Evolutionary conservation across 2,329 filamentous ascomycete genomes (phyloP), one percentile per base, ranked within the genome.

Genomic region (Orbilia quercus): DNA sequence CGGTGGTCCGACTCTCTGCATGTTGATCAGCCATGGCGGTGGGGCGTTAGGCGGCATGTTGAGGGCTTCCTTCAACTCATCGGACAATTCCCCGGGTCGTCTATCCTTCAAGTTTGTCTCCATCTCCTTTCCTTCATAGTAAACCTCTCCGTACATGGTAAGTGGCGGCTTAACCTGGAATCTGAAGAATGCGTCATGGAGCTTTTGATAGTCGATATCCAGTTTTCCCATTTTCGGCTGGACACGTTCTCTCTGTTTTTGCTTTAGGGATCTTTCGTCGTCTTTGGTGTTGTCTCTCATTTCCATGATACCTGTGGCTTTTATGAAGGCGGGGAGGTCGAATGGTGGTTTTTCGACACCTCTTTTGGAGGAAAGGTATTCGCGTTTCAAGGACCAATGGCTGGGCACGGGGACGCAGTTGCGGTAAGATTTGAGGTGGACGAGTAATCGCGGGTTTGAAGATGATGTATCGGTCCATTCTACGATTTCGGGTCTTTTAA

Each of bases 231-330:
- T 95, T 82, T 98, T 98, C 25, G 92, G 92, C 75, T 92, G 89
- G 11, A 99, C 95, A 48, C 95, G 87, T 81, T 97, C 95, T 53
- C 95, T 88, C 82, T 97, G 93, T 81, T 96, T 97, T 80, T 97
- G 93, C 82, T 97, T 97, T 77, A 99, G 83, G 0, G 88, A 90
- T 77, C 95, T 91, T 78, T 96, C 90, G 57, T 93, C 92, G 80
- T 98, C 92, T 81, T 99, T 98, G 81, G 98, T 95, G 1, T 95
- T 94, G 80, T 98, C 95, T 76, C 95, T 89, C 95, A 99, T 99
- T 83, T 98, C 95, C 14, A 92, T 88, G 78, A 99, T 99, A 34
- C 95, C 95, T 1, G 95, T 99, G 79, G 98, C 95, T 77, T 94
- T 90, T 76, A 99, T 99, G 81, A 98, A 99, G 78, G 94, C 95